phyloP scores from a whole-genome alignment of 2,329 filamentous ascomycete genomes.

The Byssothecium circinans region DNA sequence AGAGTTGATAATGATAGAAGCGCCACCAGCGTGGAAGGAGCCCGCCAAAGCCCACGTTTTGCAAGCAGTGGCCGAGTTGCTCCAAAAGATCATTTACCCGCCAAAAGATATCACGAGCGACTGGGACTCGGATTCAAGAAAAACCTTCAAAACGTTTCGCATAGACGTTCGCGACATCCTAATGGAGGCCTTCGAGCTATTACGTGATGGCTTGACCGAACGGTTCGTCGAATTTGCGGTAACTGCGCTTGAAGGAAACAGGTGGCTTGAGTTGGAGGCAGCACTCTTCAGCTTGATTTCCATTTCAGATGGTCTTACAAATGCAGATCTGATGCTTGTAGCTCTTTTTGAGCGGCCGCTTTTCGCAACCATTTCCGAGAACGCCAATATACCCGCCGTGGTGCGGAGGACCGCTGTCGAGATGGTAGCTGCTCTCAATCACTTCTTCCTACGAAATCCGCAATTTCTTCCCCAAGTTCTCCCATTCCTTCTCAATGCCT shows the following conservation, averaged over 20 bases:
- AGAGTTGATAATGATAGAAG: slow-evolving; percentile 44
- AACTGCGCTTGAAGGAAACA: slow-evolving; percentile 42
- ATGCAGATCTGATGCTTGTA: slow-evolving; percentile 61
- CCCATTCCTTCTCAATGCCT: slow-evolving; percentile 71
- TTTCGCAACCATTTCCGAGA: slow-evolving; percentile 54
- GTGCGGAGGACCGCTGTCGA: slow-evolving; percentile 69
- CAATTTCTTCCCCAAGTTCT: slow-evolving; percentile 69
- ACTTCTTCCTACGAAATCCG: slow-evolving; percentile 73
- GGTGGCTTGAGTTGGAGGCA: slow-evolving; percentile 56
- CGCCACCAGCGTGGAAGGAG: slow-evolving; percentile 58
- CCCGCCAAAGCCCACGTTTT: slow-evolving; percentile 62
- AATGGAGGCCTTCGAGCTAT: slow-evolving; percentile 66
- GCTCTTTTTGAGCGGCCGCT: slow-evolving; percentile 65
- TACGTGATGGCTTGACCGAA: slow-evolving; percentile 50
- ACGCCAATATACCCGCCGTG: slow-evolving; percentile 59
- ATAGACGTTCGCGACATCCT: slow-evolving; percentile 80
- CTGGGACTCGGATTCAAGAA: slow-evolving; percentile 71
- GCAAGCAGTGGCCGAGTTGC: slow-evolving; percentile 66
- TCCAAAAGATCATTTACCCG: slow-evolving; percentile 71
- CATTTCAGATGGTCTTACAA: slow-evolving; percentile 66
- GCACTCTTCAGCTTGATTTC: slow-evolving; percentile 65
- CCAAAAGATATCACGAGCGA: slow-evolving; percentile 57
- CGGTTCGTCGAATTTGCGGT: slow-evolving; percentile 51
- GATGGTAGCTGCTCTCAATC: slow-evolving; percentile 71
- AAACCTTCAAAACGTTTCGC: slow-evolving; percentile 70